Evolutionary conservation across 2,329 filamentous ascomycete species (phyloP), one percentile per base, ranked within the genome.

Genomic region (Aspergillus bombycis): DNA sequence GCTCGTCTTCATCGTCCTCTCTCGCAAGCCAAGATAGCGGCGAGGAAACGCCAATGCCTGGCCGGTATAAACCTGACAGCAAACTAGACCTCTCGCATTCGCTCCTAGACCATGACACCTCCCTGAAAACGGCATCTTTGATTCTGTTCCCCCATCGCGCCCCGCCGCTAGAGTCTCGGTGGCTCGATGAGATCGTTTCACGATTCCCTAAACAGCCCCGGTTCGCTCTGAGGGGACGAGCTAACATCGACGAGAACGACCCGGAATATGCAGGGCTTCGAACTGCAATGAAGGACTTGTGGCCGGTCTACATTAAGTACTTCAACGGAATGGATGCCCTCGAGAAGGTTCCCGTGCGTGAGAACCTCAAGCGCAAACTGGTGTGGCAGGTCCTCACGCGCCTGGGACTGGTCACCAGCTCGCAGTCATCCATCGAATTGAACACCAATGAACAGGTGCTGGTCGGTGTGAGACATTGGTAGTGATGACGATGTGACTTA

Each of bases 291-390:
- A 83, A 86, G 48, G 85, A 87, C 62, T 85, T 86, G 55, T 96
- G 93, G 91, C 86, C 88, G 2, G 82, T 85, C 52, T 88, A 97
- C 70, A 85, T 89, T 71, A 92, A 91, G 76, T 95, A 97, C 77
- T 92, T 98, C 70, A 94, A 98, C 75, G 95, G 95, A 1, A 86
- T 85, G 62, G 89, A 91, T 73, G 89, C 94, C 2, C 83, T 98
- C 64, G 95, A 99, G 80, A 89, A 94, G 70, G 91, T 99, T 68
- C 88, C 91, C 1, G 81, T 95, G n/a, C 86, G 90, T 62, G 93
- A 97, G 79, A 91, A 91, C 7, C 85, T 96, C 80, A 96, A 95
- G 81, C 84, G 93, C 62, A 96, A 94, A 79, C 75, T 81, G 48
- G 84, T 88, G 4, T 82, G 81, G 78, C 78, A 80, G 66, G 70